Conservation (phyloP, 1,139 yeast species). For the Blastobotrys arbuscula region DNA sequence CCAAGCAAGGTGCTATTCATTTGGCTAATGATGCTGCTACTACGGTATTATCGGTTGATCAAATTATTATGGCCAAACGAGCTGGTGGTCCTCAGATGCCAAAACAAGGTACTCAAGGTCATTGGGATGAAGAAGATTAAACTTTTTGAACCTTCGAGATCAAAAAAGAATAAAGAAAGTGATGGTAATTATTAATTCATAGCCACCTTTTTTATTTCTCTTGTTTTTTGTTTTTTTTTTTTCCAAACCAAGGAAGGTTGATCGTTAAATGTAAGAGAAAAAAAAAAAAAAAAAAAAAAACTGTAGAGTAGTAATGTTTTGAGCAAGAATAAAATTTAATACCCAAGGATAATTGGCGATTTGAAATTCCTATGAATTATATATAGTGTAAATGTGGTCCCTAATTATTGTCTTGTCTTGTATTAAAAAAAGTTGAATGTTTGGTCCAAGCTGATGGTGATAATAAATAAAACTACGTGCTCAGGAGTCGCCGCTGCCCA, state of each 20-base stretch:
- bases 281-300: background rate
- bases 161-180: background rate
- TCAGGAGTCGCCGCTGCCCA: too few species aligned
- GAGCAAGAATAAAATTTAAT: too few species aligned
- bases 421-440: too few species aligned
- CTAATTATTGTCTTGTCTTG: too few species aligned
- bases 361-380: too few species aligned
- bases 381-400: too few species aligned
- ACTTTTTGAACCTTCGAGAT: background rate
- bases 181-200: too few species aligned
- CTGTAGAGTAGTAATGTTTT: background rate
- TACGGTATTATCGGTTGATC: conserved; percentile 86
- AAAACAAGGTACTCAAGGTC: conserved; percentile 76
- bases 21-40: conserved; percentile 95
- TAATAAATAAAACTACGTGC: too few species aligned
- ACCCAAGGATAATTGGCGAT: too few species aligned
- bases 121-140: conserved; percentile 95
- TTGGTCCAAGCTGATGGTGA: too few species aligned
- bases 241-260: background rate
- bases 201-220: background rate
- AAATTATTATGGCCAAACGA: conserved; percentile 88
- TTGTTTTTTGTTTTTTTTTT: background rate
- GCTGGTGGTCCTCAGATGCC: conserved; percentile 98
- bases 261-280: background rate
- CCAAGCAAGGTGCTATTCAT: conserved; percentile 81